These are phyloP conservation scores for Quercus berberidifolia DNA, from an alignment of 306 rosid species.

Conservation along the genomic window DNA sequence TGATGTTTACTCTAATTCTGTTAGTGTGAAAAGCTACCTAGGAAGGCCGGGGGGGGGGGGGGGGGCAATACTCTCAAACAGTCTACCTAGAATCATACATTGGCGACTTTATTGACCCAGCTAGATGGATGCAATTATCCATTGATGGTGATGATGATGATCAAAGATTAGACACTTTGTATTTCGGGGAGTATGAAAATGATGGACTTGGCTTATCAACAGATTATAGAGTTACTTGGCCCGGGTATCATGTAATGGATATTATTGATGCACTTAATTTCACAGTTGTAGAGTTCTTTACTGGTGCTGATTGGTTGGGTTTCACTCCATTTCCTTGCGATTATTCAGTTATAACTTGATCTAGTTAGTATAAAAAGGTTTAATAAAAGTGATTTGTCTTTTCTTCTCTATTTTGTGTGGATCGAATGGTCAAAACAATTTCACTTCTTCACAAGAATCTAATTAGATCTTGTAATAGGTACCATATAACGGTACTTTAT, in stretches of 20 bases:
- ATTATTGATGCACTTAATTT: constrained; percentile 52
- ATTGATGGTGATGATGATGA: constrained; percentile 2
- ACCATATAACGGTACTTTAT: too few species aligned
- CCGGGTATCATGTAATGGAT: constrained; percentile 54
- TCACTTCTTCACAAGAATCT: too few species aligned
- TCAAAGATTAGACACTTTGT: constrained; percentile 47
- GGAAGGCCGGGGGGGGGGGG: constrained; percentile 57
- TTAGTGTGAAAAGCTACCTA: constrained; percentile 54
- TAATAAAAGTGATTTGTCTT: background rate
- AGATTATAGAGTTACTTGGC: constrained; percentile 28
- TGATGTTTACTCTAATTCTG: constrained; percentile 33
- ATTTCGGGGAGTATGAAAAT: constrained; percentile 66
- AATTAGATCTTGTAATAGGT: too few species aligned
- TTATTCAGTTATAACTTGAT: constrained; percentile 33
- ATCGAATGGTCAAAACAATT: too few species aligned
- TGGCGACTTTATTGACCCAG: constrained; percentile 53
- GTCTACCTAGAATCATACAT: constrained; percentile 52
- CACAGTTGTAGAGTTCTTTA: constrained; percentile 50
- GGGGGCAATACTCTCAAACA: constrained; percentile 56
- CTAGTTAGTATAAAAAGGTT: background rate
- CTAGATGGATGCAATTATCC: constrained; percentile 61
- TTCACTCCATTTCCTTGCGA: constrained; percentile 77
- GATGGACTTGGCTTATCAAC: constrained; percentile 65
- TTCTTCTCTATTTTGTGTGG: background rate
- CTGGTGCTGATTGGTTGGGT: constrained; percentile 65